Evolutionary conservation across 768 basidiomycete genomes (phyloP).

Genomic region (Leccinum ochraceum): DNA sequence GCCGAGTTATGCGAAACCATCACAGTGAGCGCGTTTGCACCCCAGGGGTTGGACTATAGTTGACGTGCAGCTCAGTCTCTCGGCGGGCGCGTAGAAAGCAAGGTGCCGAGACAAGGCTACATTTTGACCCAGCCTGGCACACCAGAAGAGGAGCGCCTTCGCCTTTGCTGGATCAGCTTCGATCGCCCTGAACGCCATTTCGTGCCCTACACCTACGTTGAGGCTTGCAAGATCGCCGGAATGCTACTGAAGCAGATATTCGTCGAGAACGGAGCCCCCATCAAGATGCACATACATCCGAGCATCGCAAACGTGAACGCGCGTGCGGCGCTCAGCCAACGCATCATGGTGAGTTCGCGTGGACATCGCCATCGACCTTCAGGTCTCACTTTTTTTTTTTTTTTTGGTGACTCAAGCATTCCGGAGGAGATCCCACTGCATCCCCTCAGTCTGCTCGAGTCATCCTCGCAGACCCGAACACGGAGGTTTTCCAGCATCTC

Average conservation of each 20-base stretch:
- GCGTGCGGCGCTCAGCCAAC: constrained; percentile 60
- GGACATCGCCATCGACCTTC: constrained; percentile 4
- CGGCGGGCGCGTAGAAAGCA: constrained; percentile 75
- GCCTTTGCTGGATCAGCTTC: constrained; percentile 65
- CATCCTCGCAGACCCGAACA: constrained; percentile 78
- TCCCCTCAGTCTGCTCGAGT: constrained; percentile 71
- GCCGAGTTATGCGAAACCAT: constrained; percentile 75
- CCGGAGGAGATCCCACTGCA: constrained; percentile 75
- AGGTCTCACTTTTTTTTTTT: not conserved
- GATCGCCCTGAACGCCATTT: constrained; percentile 78
- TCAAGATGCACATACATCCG: constrained; percentile 77
- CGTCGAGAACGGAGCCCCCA: constrained; percentile 59
- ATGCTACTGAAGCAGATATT: constrained; percentile 78
- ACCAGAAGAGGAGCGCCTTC: constrained; percentile 71
- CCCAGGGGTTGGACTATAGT: not conserved
- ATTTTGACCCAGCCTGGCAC: constrained; percentile 70
- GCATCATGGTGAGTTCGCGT: constrained; percentile 59
- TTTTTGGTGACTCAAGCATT: constrained; percentile 52
- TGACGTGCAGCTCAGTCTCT: constrained; percentile 48
- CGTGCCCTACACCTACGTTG: constrained; percentile 79
- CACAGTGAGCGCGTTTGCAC: constrained; percentile 43
- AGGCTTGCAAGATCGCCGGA: constrained; percentile 80
- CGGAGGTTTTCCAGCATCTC: constrained; percentile 72
- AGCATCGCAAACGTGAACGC: constrained; percentile 81
- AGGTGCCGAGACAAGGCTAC: constrained; percentile 77